Conservation (phyloP, 2,329 filamentous ascomycete species). For the Microcera coccophila region DNA sequence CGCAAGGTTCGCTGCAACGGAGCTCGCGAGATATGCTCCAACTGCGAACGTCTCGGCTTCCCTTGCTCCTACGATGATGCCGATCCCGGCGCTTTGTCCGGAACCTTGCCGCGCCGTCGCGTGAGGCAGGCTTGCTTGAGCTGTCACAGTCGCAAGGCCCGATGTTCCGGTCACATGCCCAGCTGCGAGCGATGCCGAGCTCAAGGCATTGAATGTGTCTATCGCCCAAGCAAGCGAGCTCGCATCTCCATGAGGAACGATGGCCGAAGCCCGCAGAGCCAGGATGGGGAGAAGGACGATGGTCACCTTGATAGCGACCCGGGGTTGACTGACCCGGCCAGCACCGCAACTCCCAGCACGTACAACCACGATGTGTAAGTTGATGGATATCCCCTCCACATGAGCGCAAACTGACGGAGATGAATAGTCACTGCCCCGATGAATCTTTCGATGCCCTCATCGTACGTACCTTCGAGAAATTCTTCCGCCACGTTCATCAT, state of each 20-base stretch:
- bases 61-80: slow-evolving; percentile 54
- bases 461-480: slow-evolving; percentile 51
- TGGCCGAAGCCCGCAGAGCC: slow-evolving; percentile 31
- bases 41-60: slow-evolving; percentile 56
- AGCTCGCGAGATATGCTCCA: slow-evolving; percentile 50
- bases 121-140: slow-evolving; percentile 55
- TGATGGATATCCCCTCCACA: not conserved
- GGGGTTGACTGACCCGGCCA: slow-evolving; percentile 32
- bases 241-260: slow-evolving; percentile 25
- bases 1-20: slow-evolving; percentile 59
- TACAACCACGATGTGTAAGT: slow-evolving; percentile 35
- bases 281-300: slow-evolving; percentile 35
- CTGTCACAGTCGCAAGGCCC: slow-evolving; percentile 56
- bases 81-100: slow-evolving; percentile 39
- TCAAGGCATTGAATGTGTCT: slow-evolving; percentile 54
- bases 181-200: slow-evolving; percentile 48
- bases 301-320: slow-evolving; percentile 34
- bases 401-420: slow-evolving; percentile 18
- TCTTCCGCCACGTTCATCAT: slow-evolving; percentile 57
- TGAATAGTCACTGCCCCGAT: slow-evolving; percentile 34
- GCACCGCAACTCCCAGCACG: slow-evolving; percentile 32
- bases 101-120: slow-evolving; percentile 48
- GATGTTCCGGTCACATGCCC: slow-evolving; percentile 55
- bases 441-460: slow-evolving; percentile 48
- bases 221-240: slow-evolving; percentile 46